phyloP scores from a whole-genome alignment of 176 grass and related monocot genomes.

The Typha latifolia region DNA sequence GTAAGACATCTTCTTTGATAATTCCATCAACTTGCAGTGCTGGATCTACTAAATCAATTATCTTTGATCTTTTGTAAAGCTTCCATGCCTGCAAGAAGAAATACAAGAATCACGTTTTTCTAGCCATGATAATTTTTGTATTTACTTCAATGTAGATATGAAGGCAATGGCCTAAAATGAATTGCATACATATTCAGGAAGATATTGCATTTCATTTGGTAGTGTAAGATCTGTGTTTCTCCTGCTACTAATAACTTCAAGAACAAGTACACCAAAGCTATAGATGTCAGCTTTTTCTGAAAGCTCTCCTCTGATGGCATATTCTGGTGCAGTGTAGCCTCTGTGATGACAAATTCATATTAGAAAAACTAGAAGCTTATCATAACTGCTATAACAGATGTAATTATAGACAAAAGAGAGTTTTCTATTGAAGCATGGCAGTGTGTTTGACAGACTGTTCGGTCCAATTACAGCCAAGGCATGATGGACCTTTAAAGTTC shows the following conservation, averaged over 20 bases:
- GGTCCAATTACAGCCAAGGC: no score
- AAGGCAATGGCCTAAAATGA: neutral
- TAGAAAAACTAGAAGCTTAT: neutral
- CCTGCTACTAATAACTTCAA: conserved; percentile 55
- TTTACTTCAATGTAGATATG: neutral
- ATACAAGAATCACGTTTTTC: neutral
- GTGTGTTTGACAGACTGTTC: no score
- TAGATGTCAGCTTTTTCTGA: conserved; percentile 62
- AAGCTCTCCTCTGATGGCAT: conserved; percentile 56
- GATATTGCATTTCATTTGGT: conserved; percentile 23
- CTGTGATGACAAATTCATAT: conserved; percentile 13
- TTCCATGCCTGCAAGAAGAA: conserved; percentile 17
- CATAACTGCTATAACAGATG: neutral
- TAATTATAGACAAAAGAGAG: neutral
- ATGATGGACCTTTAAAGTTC: no score
- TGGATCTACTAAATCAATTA: conserved; percentile 5
- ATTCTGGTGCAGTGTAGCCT: conserved; percentile 67
- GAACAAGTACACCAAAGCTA: conserved; percentile 61
- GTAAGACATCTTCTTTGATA: conserved; percentile 5
- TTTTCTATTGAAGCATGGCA: neutral
- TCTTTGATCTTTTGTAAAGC: conserved; percentile 17
- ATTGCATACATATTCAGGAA: conserved; percentile 12
- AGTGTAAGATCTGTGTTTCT: conserved; percentile 18
- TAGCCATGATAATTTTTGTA: neutral
- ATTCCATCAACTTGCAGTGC: conserved; percentile 1